Percentiles rank a stretch among this genome's conserved stretches.
phyloP scores from a whole-genome alignment of 768 basidiomycete species.

The Mycena rebaudengoi region DNA sequence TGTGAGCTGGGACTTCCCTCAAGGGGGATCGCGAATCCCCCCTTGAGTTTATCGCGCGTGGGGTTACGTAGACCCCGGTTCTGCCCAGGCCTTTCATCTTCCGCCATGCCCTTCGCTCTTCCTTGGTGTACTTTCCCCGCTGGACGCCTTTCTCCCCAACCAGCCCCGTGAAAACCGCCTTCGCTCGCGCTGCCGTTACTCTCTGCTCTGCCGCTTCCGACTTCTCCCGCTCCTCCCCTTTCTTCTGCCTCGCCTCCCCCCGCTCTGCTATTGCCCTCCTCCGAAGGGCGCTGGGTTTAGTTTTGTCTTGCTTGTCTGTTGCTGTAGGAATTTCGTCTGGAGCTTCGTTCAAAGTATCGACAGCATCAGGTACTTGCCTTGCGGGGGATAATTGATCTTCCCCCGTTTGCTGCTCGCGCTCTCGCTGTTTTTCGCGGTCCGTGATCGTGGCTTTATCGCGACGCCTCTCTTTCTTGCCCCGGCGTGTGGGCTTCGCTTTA shows the following conservation, averaged over 20 bases:
- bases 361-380: not conserved
- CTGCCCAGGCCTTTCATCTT: not conserved
- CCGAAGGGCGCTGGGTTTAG: not conserved
- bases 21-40: slow-evolving; percentile 18
- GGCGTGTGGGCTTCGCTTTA: not conserved
- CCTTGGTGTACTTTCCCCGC: not conserved
- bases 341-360: not conserved
- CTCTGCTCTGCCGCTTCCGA: not conserved
- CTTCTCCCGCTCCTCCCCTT: not conserved
- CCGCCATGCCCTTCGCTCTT: slow-evolving; percentile 2
- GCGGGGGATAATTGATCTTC: not conserved
- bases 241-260: not conserved
- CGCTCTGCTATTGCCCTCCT: slow-evolving; percentile 3
- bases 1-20: slow-evolving; percentile 19
- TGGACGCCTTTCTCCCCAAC: not conserved
- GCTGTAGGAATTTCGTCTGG: not conserved
- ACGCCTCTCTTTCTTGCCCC: not conserved
- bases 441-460: not conserved
- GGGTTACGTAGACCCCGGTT: not conserved
- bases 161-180: not conserved
- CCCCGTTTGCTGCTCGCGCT: not conserved
- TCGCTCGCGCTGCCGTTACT: not conserved
- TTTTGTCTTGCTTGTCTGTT: not conserved
- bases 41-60: slow-evolving; percentile 12
- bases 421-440: not conserved